These are phyloP conservation scores for Aspergillus carbonarius DNA, from an alignment of 2,329 filamentous ascomycete genomes.

Conservation along the genomic window DNA sequence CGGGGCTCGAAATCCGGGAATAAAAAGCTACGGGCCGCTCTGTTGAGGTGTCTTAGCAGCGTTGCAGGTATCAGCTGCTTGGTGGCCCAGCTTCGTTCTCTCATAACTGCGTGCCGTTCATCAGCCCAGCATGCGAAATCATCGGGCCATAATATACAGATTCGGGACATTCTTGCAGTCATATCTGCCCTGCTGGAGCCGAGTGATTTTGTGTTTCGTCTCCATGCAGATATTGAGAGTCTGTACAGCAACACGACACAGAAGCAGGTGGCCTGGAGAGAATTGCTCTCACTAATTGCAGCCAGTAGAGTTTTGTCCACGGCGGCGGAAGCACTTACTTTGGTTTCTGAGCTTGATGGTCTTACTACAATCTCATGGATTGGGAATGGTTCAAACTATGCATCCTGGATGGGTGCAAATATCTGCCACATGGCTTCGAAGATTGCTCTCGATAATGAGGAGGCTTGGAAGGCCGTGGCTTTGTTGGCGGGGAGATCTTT, in stretches of 20 bases:
- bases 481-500: slow-evolving; percentile 60
- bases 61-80: slow-evolving; percentile 77
- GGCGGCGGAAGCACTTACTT: slow-evolving; percentile 54
- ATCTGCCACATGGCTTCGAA: slow-evolving; percentile 49
- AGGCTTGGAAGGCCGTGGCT: slow-evolving; percentile 37
- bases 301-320: slow-evolving; percentile 61
- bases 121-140: slow-evolving; percentile 31
- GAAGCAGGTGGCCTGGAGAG: slow-evolving; percentile 61
- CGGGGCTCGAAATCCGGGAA: slow-evolving; percentile 13
- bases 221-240: slow-evolving; percentile 48
- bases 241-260: slow-evolving; percentile 45
- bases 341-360: slow-evolving; percentile 33
- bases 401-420: slow-evolving; percentile 69
- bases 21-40: slow-evolving; percentile 37
- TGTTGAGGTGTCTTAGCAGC: slow-evolving; percentile 68
- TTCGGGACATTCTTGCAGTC: slow-evolving; percentile 38
- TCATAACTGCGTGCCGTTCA: slow-evolving; percentile 45
- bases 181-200: slow-evolving; percentile 45
- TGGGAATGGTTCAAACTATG: slow-evolving; percentile 63
- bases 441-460: slow-evolving; percentile 40
- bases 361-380: slow-evolving; percentile 55
- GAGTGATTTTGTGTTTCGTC: slow-evolving; percentile 39
- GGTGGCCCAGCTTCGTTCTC: slow-evolving; percentile 64
- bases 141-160: slow-evolving; percentile 33
- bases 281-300: slow-evolving; percentile 58